phyloP scores from a whole-genome alignment of 257 asterid species.

The Coffea canephora region DNA sequence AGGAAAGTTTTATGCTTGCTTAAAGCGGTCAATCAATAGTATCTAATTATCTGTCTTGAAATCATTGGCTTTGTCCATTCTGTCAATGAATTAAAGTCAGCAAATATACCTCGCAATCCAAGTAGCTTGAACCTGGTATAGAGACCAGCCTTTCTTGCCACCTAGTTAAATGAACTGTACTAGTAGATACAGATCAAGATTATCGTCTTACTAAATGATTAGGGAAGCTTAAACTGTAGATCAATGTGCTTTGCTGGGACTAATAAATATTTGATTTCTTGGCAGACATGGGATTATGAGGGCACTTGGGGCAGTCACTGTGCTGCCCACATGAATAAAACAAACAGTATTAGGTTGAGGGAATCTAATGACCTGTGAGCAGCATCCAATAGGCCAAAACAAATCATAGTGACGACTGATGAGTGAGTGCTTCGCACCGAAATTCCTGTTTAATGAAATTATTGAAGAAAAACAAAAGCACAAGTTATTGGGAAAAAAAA shows the following conservation, averaged over 20 bases:
- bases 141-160: background rate
- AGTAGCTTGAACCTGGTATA: slow-evolving; percentile 10
- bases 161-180: background rate
- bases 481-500: no score
- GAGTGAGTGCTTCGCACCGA: background rate
- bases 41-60: background rate
- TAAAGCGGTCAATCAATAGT: background rate
- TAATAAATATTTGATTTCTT: background rate
- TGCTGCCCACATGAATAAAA: slow-evolving; percentile 24
- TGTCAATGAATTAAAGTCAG: background rate
- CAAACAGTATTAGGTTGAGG: background rate
- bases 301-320: slow-evolving; percentile 10
- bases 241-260: slow-evolving; percentile 2
- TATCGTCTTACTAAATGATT: slow-evolving; percentile 14
- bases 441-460: no score
- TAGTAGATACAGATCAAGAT: background rate
- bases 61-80: background rate
- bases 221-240: background rate
- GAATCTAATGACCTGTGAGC: slow-evolving; percentile 30
- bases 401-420: background rate
- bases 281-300: slow-evolving; percentile 14
- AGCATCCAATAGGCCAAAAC: slow-evolving; percentile 11
- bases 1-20: background rate
- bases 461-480: background rate
- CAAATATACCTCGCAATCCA: slow-evolving; percentile 12